Conservation (phyloP, 345 rosid species). For the Brassica napus region Da-Ae NC_063452.1:609001-609500, state of each 20-base stretch:
- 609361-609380: neutral
- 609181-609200: conserved; percentile 16
- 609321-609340: conserved; percentile 15
- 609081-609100: neutral
- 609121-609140: conserved; percentile 16
- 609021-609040: neutral
- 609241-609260: conserved; percentile 33
- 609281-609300: neutral
- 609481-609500: conserved; percentile 91
- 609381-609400: conserved; percentile 49
- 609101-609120: conserved; percentile 24
- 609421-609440: conserved; percentile 39
- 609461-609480: conserved; percentile 52
- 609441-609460: conserved; percentile 9
- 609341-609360: conserved; percentile 23
- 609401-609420: conserved; percentile 59
- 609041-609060: neutral
- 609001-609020: neutral
- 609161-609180: conserved; percentile 12
- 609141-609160: conserved; percentile 20
- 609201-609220: conserved; percentile 23
- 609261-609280: conserved; percentile 24
- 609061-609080: neutral
- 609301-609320: conserved; percentile 21
- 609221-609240: neutral